These are phyloP conservation scores for Pseudogymnoascus sp. DNA, from an alignment of 2,329 filamentous ascomycete genomes.

Conservation along the genomic window DNA sequence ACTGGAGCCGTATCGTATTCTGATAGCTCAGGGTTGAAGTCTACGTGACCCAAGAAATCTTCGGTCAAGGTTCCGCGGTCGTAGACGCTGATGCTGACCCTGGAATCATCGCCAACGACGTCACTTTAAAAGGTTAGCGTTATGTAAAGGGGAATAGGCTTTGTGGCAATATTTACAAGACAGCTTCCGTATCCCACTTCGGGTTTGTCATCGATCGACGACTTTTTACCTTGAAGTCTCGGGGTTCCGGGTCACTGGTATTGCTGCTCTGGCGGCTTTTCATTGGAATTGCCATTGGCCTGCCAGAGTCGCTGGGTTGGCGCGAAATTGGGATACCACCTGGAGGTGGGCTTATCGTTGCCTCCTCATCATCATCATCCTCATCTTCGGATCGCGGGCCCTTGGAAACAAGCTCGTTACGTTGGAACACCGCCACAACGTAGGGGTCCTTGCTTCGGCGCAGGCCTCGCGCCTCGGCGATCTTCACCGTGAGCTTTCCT, in stretches of 20 bases:
- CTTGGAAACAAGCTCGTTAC: conserved; percentile 89
- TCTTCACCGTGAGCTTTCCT: conserved; percentile 83
- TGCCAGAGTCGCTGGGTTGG: conserved; percentile 71
- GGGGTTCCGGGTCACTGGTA: conserved; percentile 65
- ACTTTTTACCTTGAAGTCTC: conserved; percentile 48
- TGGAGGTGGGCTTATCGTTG: conserved; percentile 43
- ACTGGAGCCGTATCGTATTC: conserved; percentile 61
- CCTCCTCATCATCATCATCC: conserved; percentile 51
- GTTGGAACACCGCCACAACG: conserved; percentile 92
- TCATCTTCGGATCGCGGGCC: conserved; percentile 59
- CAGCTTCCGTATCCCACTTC: conserved; percentile 89
- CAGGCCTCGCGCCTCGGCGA: conserved; percentile 74
- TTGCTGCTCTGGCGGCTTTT: conserved; percentile 93
- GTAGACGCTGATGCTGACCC: conserved; percentile 90
- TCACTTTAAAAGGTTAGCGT: conserved; percentile 50
- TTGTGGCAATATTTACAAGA: conserved; percentile 62
- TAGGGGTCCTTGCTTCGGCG: conserved; percentile 82
- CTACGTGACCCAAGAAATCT: conserved; percentile 83
- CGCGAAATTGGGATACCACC: conserved; percentile 55
- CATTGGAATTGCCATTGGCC: conserved; percentile 89
- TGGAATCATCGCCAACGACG: conserved; percentile 81
- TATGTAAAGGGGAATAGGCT: conserved; percentile 6
- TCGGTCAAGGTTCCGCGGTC: conserved; percentile 73
- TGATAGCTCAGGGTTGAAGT: conserved; percentile 61
- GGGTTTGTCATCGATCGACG: conserved; percentile 64